Conservation (phyloP, 2,329 filamentous ascomycete species). For the Onygenales sp. region DNA sequence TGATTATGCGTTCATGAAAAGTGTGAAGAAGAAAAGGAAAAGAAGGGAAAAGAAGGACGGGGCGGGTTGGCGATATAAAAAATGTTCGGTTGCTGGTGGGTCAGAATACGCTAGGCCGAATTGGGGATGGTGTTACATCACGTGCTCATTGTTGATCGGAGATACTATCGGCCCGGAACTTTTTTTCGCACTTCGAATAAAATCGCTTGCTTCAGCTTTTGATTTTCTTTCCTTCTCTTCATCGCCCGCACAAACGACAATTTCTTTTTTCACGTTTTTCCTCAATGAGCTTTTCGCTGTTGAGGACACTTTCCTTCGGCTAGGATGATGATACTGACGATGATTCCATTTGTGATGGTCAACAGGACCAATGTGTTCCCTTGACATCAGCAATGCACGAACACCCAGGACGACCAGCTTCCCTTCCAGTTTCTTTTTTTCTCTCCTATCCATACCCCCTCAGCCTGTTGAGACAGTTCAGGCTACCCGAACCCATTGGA, state of each 20-base stretch:
- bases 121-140: not conserved
- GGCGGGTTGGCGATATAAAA: not conserved
- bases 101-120: not conserved
- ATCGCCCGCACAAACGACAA: not conserved
- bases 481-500: not conserved
- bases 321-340: too few species aligned
- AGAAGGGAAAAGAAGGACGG: constrained; percentile 10
- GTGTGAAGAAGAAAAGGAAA: constrained; percentile 23
- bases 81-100: too few species aligned
- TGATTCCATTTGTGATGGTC: too few species aligned
- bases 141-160: not conserved
- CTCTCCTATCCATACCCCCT: not conserved
- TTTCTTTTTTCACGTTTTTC: not conserved
- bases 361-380: too few species aligned
- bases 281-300: not conserved
- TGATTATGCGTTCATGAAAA: constrained; percentile 41
- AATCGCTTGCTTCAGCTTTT: not conserved
- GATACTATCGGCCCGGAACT: not conserved
- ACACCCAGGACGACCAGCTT: not conserved
- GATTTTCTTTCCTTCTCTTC: not conserved
- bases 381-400: too few species aligned
- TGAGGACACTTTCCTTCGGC: not conserved
- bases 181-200: not conserved
- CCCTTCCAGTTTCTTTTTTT: not conserved
- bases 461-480: not conserved